phyloP scores from a whole-genome alignment of 805 yeast genomes.

The Citeromyces nyonsensis region DNA sequence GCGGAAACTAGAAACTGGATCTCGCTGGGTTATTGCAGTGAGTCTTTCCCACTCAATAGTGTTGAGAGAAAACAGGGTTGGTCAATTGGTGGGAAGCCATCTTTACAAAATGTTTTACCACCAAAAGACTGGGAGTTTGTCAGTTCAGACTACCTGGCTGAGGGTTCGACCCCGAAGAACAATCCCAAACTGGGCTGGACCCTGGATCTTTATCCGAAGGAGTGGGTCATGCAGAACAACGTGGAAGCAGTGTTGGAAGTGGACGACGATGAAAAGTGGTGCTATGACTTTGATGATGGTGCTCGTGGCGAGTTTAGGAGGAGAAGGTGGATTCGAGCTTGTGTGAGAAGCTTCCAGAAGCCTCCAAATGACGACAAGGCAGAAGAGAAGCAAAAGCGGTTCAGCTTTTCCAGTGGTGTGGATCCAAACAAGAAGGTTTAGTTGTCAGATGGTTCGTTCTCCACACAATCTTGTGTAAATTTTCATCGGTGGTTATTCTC shows the following conservation, averaged over 20 bases:
- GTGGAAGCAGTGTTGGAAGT: conserved; percentile 36
- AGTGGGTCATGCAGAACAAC: conserved; percentile 44
- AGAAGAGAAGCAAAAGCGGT: too few relatives aligned
- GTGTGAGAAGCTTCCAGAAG: conserved; percentile 10
- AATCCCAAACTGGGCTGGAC: conserved; percentile 33
- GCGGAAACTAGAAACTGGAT: conserved; percentile 42
- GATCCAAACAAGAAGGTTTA: too few relatives aligned
- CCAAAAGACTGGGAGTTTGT: conserved; percentile 48
- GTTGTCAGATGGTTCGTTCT: too few relatives aligned
- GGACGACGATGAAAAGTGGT: conserved; percentile 77
- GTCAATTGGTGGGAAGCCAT: conserved; percentile 11
- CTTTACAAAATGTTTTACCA: conserved; percentile 27
- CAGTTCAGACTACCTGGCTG: not conserved
- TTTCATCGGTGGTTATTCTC: too few relatives aligned
- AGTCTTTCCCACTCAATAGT: conserved; percentile 35
- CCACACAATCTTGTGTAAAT: too few relatives aligned
- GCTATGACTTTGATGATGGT: conserved; percentile 28
- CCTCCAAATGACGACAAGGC: too few relatives aligned
- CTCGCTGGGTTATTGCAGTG: conserved; percentile 38
- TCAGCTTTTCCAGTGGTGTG: too few relatives aligned
- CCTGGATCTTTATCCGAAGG: conserved; percentile 44
- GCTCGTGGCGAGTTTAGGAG: conserved; percentile 34
- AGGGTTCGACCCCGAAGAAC: conserved; percentile 5
- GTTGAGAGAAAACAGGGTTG: conserved; percentile 16
- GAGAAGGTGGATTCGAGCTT: conserved; percentile 49